These are phyloP conservation scores for Nicotiana otophora DNA, from an alignment of 257 asterid species.

Conservation along the genomic window DNA sequence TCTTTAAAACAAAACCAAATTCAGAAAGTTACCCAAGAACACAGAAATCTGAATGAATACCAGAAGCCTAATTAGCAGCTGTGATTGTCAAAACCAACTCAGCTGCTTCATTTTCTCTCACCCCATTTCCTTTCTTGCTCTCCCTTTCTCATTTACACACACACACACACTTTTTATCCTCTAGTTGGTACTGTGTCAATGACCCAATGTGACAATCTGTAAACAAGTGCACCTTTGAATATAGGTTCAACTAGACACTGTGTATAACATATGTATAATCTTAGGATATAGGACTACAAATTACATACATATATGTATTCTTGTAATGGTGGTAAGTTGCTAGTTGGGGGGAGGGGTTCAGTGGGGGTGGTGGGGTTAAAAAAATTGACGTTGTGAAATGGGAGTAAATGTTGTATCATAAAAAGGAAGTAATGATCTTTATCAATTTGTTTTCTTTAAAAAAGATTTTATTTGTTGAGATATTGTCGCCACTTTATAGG, in stretches of 20 bases:
- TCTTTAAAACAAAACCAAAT: neutral
- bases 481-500: constrained; percentile 30
- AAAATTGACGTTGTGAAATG: neutral
- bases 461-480: neutral
- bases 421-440: neutral
- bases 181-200: constrained; percentile 31
- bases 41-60: neutral
- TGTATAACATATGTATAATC: neutral
- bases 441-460: neutral
- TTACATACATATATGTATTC: neutral
- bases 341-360: neutral
- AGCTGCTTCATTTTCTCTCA: constrained; percentile 47
- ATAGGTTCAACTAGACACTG: neutral
- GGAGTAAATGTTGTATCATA: neutral
- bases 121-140: constrained; percentile 36
- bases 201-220: constrained; percentile 25
- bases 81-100: constrained; percentile 36
- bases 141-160: constrained; percentile 4
- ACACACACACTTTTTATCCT: constrained; percentile 7
- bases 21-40: constrained; percentile 8
- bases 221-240: constrained; percentile 18
- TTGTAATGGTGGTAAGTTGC: neutral
- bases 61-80: constrained; percentile 58
- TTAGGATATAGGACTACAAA: neutral
- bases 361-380: neutral